Base-by-base conservation (phyloP, 176 grass and related monocot genomes). In the Oryza glumipatula region DNA sequence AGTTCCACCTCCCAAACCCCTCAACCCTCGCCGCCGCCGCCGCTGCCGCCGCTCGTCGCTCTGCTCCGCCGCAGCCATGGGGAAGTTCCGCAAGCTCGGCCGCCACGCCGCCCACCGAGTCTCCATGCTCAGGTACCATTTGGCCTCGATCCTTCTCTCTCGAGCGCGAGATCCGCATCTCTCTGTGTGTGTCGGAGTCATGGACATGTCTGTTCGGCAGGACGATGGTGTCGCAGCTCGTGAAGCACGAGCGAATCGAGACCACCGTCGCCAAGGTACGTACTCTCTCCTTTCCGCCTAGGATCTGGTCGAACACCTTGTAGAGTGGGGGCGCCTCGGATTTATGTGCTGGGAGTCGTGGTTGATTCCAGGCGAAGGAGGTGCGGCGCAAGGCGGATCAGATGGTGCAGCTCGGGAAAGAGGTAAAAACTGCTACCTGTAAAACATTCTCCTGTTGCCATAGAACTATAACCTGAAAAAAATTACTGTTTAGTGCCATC, bases 231-330 rank as follows among this genome's bases (percentile, higher is more conserved):
- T 99, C 93, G 43, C 91, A 99, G 86, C 87, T 99, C 67, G 91
- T 99, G 84, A 99, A 96, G 93, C 96, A 99, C 77, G 96, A 99
- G 87, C 93, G 96, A 14, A 96, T 99, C 39, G 93, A 96, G 78
- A 96, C 93, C 43, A 94, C 96, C 68, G 76, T 99, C 6, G 86
- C 93, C 1, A 99, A 99, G 96, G 93, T 94, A 72, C 45, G 94
- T 88, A 56, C 32, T 77, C 32, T 77, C 9, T 11, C 1, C 46
- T 46, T 60, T 24, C 24, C 32, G 11, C 19, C 14, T 67, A 39
- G 41, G 39, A 30, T 87, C 83, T 90, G 21, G 2, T 76, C 49
- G 15, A 41, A 8, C 14, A n/a, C 7, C 44, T 69, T 44, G 46
- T 23, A 10, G 19, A 56, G 16, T 58, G 17, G 15, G 60, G 38